phyloP scores from a whole-genome alignment of 495 filamentous ascomycete species.

The Hyaloscypha variabilis region DNA sequence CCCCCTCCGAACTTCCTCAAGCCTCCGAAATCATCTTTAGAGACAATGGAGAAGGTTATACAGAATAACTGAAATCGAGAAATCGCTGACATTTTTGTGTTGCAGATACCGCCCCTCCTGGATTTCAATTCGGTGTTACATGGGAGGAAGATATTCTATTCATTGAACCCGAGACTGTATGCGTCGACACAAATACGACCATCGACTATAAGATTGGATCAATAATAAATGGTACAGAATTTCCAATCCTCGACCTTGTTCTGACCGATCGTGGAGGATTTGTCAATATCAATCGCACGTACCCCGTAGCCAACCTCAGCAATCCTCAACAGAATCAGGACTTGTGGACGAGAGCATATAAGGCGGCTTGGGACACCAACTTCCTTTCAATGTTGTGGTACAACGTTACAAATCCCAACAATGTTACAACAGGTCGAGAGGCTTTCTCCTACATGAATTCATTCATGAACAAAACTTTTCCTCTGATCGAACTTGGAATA shows the following conservation, averaged over 20 bases:
- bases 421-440: slow-evolving; percentile 8
- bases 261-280: slow-evolving; percentile 48
- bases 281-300: slow-evolving; percentile 33
- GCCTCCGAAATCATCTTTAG: no score
- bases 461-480: slow-evolving; percentile 31
- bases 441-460: slow-evolving; percentile 41
- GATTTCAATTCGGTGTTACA: slow-evolving; percentile 29
- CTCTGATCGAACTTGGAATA: neutral
- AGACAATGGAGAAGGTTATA: no score
- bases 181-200: slow-evolving; percentile 48
- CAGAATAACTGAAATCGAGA: no score
- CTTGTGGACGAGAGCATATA: slow-evolving; percentile 40
- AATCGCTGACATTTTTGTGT: no score
- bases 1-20: no score
- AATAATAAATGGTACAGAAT: neutral
- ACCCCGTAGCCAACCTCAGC: slow-evolving; percentile 28
- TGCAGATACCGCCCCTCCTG: slow-evolving; percentile 37
- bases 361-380: slow-evolving; percentile 46
- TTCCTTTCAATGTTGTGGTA: slow-evolving; percentile 14
- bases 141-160: slow-evolving; percentile 51
- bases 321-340: slow-evolving; percentile 36
- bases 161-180: slow-evolving; percentile 45
- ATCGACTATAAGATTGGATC: slow-evolving; percentile 36
- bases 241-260: slow-evolving; percentile 24
- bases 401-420: slow-evolving; percentile 13